Conservation (phyloP, 495 filamentous ascomycete genomes). For the Aspergillus sclerotiicarbonarius region DNA sequence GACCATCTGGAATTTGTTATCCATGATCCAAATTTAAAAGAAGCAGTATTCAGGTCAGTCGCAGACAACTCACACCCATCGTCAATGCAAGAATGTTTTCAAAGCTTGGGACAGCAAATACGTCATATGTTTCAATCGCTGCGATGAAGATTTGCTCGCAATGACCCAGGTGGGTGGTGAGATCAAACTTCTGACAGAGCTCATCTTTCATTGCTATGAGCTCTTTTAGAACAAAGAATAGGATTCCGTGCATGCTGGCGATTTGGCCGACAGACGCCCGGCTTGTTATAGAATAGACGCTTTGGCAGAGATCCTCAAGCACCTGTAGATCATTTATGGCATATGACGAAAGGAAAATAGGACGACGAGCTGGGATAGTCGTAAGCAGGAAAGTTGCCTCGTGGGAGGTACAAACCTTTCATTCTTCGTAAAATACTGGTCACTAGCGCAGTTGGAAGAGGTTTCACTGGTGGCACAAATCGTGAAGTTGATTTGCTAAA, state of each 20-base stretch:
- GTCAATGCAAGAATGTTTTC: constrained; percentile 23
- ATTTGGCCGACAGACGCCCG: constrained; percentile 14
- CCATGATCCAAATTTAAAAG: no score
- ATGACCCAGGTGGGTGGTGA: constrained; percentile 13
- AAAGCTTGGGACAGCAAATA: constrained; percentile 23
- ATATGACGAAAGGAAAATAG: constrained; percentile 21
- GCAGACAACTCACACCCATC: constrained; percentile 25
- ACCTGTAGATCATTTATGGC: constrained; percentile 16
- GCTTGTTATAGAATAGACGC: constrained; percentile 17
- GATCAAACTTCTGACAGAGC: constrained; percentile 19
- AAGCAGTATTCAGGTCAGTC: no score
- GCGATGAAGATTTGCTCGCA: constrained; percentile 22
- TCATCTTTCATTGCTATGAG: constrained; percentile 10
- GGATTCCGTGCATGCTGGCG: constrained; percentile 23
- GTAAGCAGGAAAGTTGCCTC: neutral
- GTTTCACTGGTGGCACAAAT: neutral
- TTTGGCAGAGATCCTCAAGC: constrained; percentile 21
- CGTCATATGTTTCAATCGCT: constrained; percentile 18
- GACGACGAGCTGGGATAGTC: constrained; percentile 1
- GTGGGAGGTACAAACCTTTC: neutral
- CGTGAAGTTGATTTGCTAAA: neutral
- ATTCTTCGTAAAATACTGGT: neutral
- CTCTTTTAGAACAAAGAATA: constrained; percentile 23
- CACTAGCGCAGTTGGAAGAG: neutral
- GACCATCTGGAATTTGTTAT: no score